A percentile compares a stretch with the other conserved stretches of the same genome.
Conservation (phyloP, 208 protist species). For the Lotmaria passim region DNA sequence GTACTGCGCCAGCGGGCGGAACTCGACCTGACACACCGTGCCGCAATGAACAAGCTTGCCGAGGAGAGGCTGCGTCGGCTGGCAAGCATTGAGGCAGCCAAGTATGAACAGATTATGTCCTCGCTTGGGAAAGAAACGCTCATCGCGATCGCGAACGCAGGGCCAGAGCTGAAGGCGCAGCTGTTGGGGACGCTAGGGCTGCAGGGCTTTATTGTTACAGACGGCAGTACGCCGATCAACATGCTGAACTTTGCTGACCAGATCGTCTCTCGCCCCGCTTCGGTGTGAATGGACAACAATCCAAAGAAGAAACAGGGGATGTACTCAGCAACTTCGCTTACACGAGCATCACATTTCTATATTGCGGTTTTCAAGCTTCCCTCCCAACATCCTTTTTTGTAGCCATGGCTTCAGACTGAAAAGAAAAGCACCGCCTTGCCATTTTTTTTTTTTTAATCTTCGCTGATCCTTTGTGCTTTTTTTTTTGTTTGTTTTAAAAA, state of each 20-base stretch:
- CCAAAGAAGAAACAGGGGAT: neutral
- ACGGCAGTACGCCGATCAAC: conserved; percentile 82
- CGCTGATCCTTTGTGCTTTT: no score
- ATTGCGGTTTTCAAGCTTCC: no score
- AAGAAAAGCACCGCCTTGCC: no score
- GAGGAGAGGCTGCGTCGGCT: conserved; percentile 64
- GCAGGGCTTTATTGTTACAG: conserved; percentile 86
- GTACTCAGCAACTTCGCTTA: no score
- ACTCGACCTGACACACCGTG: conserved; percentile 71
- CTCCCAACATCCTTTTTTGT: no score
- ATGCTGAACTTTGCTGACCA: conserved; percentile 91
- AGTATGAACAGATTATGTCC: conserved; percentile 79
- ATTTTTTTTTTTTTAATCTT: no score
- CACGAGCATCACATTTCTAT: no score
- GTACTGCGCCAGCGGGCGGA: conserved; percentile 60
- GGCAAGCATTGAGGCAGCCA: conserved; percentile 65
- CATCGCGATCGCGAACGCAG: conserved; percentile 83
- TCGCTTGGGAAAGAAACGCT: conserved; percentile 91
- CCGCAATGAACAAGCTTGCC: conserved; percentile 76
- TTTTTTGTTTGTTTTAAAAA: no score
- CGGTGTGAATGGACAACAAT: no score
- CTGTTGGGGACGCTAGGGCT: conserved; percentile 80
- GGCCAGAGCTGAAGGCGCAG: conserved; percentile 85
- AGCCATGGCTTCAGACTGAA: no score
- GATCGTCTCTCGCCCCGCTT: conserved; percentile 46